These are phyloP conservation scores for Cryphonectria carpinicola DNA, from an alignment of 2,329 filamentous ascomycete genomes.

Conservation along the genomic window DNA sequence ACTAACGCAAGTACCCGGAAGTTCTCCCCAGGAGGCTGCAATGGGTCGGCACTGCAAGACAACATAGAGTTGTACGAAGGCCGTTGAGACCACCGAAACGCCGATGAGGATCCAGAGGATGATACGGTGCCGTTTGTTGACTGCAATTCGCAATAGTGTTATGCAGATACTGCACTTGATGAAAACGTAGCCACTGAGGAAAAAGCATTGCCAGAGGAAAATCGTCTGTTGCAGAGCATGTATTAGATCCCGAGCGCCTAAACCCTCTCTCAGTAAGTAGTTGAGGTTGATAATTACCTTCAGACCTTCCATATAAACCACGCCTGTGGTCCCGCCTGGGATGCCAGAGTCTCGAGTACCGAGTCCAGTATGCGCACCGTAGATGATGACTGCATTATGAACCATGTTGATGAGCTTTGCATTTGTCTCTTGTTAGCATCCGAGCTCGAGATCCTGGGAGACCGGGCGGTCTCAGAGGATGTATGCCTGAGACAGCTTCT, in stretches of 20 bases:
- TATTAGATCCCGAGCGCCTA: background rate
- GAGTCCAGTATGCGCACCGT: conserved; percentile 34
- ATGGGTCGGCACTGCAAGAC: conserved; percentile 29
- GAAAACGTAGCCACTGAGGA: conserved; percentile 27
- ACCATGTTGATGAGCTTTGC: conserved; percentile 30
- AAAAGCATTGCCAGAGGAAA: conserved; percentile 31
- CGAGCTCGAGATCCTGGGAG: background rate
- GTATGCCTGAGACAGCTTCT: background rate
- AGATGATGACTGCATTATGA: conserved; percentile 29
- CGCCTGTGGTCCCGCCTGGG: background rate
- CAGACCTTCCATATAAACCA: background rate
- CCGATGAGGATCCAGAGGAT: conserved; percentile 28
- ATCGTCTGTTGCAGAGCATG: background rate
- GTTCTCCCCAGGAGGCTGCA: conserved; percentile 26
- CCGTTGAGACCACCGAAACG: conserved; percentile 18
- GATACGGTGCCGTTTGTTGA: conserved; percentile 20
- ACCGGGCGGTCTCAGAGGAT: background rate
- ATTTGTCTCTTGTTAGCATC: background rate
- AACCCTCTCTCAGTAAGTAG: background rate
- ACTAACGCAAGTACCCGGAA: conserved; percentile 14
- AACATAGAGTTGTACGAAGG: conserved; percentile 25
- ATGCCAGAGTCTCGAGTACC: conserved; percentile 17
- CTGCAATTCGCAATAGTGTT: conserved; percentile 28
- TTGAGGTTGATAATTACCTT: background rate
- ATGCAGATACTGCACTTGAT: conserved; percentile 31